Conservation (phyloP, 139 green algal genomes). For the Coelastrella sp. region DNA sequence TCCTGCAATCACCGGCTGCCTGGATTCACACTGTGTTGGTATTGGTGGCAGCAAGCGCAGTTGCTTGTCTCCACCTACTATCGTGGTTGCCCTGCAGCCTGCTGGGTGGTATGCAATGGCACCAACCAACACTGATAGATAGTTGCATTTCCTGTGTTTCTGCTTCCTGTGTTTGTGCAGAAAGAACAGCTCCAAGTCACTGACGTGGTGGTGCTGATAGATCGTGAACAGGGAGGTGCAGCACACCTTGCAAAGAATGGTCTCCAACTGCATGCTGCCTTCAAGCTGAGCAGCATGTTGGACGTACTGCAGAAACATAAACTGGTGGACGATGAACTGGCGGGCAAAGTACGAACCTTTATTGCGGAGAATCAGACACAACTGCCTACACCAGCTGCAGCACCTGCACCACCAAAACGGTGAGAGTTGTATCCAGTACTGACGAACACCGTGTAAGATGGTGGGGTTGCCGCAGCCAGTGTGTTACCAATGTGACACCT, state of each 20-base stretch:
- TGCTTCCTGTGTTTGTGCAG: conserved; percentile 34
- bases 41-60: neutral
- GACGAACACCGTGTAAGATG: too few relatives aligned
- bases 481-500: too few relatives aligned
- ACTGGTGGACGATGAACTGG: conserved; percentile 67
- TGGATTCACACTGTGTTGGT: too few relatives aligned
- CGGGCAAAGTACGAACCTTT: conserved; percentile 80
- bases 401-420: conserved; percentile 60
- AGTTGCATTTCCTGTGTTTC: too few relatives aligned
- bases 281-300: conserved; percentile 79
- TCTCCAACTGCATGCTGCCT: conserved; percentile 87
- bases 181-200: conserved; percentile 74
- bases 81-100: too few relatives aligned
- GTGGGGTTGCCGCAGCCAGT: too few relatives aligned
- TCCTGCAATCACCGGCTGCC: too few relatives aligned
- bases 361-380: conserved; percentile 94
- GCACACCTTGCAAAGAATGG: conserved; percentile 77
- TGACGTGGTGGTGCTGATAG: conserved; percentile 98
- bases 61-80: too few relatives aligned
- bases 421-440: conserved; percentile 25
- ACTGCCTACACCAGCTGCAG: conserved; percentile 46
- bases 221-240: conserved; percentile 96
- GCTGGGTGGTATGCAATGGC: too few relatives aligned
- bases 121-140: too few relatives aligned
- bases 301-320: conserved; percentile 67